Conservation (phyloP, 139 green algal genomes). For the Choricystis sp. region DNA sequence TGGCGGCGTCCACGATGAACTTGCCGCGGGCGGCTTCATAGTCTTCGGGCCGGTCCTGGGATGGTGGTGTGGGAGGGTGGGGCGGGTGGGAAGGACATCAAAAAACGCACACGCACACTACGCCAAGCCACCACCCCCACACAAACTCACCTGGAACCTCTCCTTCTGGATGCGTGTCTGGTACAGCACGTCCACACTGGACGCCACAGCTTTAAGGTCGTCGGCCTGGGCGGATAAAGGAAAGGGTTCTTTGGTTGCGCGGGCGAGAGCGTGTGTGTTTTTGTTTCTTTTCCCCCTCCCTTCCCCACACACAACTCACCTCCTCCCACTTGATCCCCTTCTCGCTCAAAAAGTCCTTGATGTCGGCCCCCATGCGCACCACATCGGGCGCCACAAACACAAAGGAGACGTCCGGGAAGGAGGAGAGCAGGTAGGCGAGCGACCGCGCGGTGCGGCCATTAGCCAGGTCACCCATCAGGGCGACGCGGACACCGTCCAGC, state of each 20-base stretch:
- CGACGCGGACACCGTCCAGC: conserved; percentile 74
- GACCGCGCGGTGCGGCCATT: conserved; percentile 86
- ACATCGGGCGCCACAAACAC: conserved; percentile 91
- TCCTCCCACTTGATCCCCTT: conserved; percentile 72
- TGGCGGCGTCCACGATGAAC: conserved; percentile 81
- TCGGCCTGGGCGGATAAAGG: conserved; percentile 10
- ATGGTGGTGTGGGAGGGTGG: too few species aligned
- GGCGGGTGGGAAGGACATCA: too few species aligned
- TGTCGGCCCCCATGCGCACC: conserved; percentile 88
- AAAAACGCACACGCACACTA: conserved; percentile 3
- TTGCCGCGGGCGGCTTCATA: conserved; percentile 65
- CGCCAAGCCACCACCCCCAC: too few species aligned
- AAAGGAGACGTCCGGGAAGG: conserved; percentile 79
- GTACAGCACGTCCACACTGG: conserved; percentile 89
- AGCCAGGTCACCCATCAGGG: conserved; percentile 88
- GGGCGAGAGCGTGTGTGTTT: too few species aligned
- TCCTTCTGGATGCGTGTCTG: conserved; percentile 98
- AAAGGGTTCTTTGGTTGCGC: too few species aligned
- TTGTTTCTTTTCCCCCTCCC: too few species aligned
- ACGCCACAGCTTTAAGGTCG: conserved; percentile 26
- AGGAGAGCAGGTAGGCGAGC: conserved; percentile 74
- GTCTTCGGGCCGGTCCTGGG: conserved; percentile 40
- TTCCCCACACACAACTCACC: conserved; percentile 48
- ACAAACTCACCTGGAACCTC: conserved; percentile 85
- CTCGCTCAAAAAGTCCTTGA: conserved; percentile 69